A percentile compares a stretch with the other conserved stretches of the same genome.
Conservation (phyloP, 1,284 basidiomycete species). For the Ganoderma meredithae region DNA sequence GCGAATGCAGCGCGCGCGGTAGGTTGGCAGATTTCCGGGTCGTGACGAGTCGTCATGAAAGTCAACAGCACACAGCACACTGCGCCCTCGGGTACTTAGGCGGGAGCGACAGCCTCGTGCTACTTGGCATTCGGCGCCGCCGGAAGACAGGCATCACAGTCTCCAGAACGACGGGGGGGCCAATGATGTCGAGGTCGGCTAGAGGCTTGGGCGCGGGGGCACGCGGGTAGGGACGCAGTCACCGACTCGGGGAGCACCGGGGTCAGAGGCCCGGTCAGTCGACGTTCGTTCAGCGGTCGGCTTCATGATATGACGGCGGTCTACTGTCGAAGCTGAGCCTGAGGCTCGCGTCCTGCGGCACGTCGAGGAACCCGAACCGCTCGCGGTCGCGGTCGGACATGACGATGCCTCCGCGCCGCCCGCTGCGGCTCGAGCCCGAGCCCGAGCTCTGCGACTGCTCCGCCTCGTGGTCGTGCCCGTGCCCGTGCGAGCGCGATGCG, state of each 20-base stretch:
- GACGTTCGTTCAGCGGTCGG: neutral
- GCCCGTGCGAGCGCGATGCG: neutral
- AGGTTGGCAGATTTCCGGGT: neutral
- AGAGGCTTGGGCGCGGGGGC: too few species aligned
- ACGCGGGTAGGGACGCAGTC: neutral
- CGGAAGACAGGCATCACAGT: neutral
- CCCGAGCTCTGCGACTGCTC: neutral
- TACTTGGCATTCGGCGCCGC: too few species aligned
- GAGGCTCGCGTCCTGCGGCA: conserved; percentile 25
- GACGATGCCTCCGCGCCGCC: conserved; percentile 14
- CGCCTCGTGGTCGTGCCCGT: neutral
- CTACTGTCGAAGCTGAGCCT: conserved; percentile 13
- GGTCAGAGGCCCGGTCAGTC: too few species aligned
- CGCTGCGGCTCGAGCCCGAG: conserved; percentile 8
- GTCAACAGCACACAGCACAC: neutral
- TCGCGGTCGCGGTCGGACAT: conserved; percentile 22
- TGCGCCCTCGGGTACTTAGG: neutral
- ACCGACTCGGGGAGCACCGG: too few species aligned
- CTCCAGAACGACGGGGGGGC: conserved; percentile 4
- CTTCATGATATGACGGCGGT: conserved; percentile 25
- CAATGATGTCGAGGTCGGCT: neutral
- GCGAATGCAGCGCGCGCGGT: neutral
- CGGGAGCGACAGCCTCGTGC: neutral
- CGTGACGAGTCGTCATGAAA: conserved; percentile 1
- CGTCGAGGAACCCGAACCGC: conserved; percentile 27